phyloP scores from a whole-genome alignment of 139 green algal genomes.

The Axilococcus clingmanii region DNA sequence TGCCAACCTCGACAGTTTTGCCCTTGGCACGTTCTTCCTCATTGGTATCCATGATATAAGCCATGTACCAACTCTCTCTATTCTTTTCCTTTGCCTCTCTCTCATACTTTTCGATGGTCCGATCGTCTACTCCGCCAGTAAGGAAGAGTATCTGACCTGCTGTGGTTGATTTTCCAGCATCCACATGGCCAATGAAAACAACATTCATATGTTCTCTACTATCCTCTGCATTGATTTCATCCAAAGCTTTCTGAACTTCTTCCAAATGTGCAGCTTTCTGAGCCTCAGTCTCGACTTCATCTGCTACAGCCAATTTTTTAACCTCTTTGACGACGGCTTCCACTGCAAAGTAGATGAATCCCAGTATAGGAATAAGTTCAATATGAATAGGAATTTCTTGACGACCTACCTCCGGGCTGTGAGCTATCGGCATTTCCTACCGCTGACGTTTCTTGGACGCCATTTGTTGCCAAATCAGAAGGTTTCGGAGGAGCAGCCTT shows the following conservation, averaged over 20 bases:
- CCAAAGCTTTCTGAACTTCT: constrained; percentile 40
- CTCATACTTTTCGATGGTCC: constrained; percentile 99
- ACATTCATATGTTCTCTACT: constrained; percentile 91
- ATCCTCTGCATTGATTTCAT: constrained; percentile 50
- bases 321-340: constrained; percentile 22
- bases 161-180: constrained; percentile 96
- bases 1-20: constrained; percentile 96
- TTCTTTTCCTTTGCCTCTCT: constrained; percentile 99
- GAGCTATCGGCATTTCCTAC: not conserved
- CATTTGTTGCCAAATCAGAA: not conserved
- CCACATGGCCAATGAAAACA: constrained; percentile 99
- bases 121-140: constrained; percentile 87
- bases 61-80: constrained; percentile 95
- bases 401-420: too few species aligned
- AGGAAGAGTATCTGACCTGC: constrained; percentile 95
- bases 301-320: constrained; percentile 27
- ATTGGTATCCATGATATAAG: constrained; percentile 99
- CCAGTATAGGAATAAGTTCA: not conserved
- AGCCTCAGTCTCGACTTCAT: constrained; percentile 20
- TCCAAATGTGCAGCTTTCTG: constrained; percentile 25
- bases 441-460: too few species aligned
- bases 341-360: not conserved
- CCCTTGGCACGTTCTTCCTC: constrained; percentile 98
- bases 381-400: not conserved
- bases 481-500: not conserved